A percentile compares a stretch with the other conserved stretches of the same genome.
These are phyloP conservation scores for Cyclotella choctawhatcheeana DNA, from an alignment of 108 stramenopile species.

Conservation along the genomic window DNA sequence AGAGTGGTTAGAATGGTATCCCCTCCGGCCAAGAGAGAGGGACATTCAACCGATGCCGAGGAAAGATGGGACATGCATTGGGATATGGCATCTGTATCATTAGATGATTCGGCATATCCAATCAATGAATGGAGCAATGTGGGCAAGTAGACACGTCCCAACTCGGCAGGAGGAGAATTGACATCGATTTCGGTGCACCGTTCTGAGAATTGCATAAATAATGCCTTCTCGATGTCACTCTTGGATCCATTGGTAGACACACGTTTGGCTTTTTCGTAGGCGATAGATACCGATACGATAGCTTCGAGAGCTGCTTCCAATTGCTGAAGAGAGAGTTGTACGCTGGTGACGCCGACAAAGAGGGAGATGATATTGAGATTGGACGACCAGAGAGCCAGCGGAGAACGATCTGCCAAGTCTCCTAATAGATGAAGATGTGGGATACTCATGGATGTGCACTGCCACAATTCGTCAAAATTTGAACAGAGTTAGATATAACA, in stretches of 20 bases:
- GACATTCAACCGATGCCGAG: slow-evolving; percentile 42
- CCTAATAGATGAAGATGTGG: background rate
- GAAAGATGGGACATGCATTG: slow-evolving; percentile 36
- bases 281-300: background rate
- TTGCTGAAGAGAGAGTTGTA: background rate
- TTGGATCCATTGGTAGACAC: background rate
- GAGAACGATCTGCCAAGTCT: background rate
- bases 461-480: background rate
- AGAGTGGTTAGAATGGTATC: slow-evolving; percentile 36
- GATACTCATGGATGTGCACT: background rate
- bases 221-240: slow-evolving; percentile 1
- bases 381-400: slow-evolving; percentile 1
- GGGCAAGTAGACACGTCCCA: background rate
- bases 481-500: background rate
- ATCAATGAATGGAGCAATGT: background rate
- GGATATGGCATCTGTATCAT: slow-evolving; percentile 8
- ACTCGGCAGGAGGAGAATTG: background rate
- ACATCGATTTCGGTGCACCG: background rate
- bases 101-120: too few species aligned
- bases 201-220: background rate
- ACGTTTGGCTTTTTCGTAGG: slow-evolving; percentile 10
- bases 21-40: slow-evolving; percentile 64
- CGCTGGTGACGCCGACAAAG: slow-evolving; percentile 1
- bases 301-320: slow-evolving; percentile 1
- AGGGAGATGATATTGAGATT: background rate